Base-by-base conservation (phyloP, 2,329 filamentous ascomycete genomes). In the Rhynchosporium agropyri region DNA sequence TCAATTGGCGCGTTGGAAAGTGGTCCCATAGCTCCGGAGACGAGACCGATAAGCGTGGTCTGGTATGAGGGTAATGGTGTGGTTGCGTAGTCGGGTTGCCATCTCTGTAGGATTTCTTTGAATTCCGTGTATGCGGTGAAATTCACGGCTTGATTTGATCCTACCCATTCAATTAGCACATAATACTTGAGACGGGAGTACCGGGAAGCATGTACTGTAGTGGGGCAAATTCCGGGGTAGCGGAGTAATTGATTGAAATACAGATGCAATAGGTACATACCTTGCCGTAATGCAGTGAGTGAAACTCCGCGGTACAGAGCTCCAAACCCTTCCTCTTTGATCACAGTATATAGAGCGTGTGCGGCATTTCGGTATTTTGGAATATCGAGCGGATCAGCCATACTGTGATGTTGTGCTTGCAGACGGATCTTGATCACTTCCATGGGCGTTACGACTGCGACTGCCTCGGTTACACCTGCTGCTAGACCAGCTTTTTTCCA, bases 371-470 rank as follows among this genome's bases (percentile, higher is more conserved):
- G 91, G 82, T 98, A 98, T 80, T 98, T 98, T 68, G 95, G 95
- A 8, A 97, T 78, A 76, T 98, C 95, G 70, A 98, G 88, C 5
- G 95, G 95, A 76, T 99, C 95, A 55, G 95, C 92, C 89, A 99
- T 95, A 76, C 87, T 92, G 85, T 99, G 95, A 80, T 97, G 91
- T 80, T 99, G 95, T 4, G 94, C 94, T 83, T 99, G 95, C 70
- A 99, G 85, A 55, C 95, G 90, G 76, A 99, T 99, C 85, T 99
- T 99, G 79, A 99, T 87, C 66, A 99, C 95, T 81, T 99, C 95
- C 95, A 99, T 99, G 5, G 95, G 95, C 36, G 93, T 97, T 62
- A 99, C 95, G 58, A 99, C 91, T 55, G 91, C 89, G 50, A 99
- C 94, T 68, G 95, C 95, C 83, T 99, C 95, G 26, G 95, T 98